Conservation (phyloP, 179 eudicot genomes). For the Patellifolia procumbens region DNA sequence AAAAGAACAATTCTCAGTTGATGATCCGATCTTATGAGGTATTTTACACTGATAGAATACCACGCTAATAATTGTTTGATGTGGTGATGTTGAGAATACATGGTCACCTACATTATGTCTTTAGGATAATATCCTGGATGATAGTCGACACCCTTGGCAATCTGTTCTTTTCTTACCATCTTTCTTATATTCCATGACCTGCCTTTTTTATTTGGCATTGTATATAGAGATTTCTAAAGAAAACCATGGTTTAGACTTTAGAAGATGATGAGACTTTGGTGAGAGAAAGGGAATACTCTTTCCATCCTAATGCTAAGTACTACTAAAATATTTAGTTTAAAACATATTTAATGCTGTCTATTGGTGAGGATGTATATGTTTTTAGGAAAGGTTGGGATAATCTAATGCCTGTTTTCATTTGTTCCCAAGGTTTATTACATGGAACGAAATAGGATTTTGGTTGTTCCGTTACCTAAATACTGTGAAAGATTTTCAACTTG, state of each 20-base stretch:
- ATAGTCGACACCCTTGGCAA: background rate
- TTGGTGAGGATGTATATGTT: background rate
- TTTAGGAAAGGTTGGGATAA: background rate
- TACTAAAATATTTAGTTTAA: too few species aligned
- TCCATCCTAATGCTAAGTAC: background rate
- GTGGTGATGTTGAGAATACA: background rate
- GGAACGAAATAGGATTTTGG: background rate
- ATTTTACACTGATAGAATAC: background rate
- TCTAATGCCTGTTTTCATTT: background rate
- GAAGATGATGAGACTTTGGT: background rate
- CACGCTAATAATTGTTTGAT: background rate
- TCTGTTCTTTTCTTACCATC: background rate
- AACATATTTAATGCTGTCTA: too few species aligned
- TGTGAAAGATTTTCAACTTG: background rate
- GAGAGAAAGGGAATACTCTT: background rate
- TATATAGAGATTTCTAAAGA: background rate
- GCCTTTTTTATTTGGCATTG: background rate
- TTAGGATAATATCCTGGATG: background rate
- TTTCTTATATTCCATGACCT: background rate
- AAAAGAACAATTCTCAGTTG: slow-evolving; percentile 84
- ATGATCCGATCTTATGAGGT: slow-evolving; percentile 99
- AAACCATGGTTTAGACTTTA: background rate
- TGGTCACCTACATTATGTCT: background rate
- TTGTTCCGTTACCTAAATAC: background rate
- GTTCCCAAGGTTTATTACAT: background rate